Base-by-base conservation (phyloP, 2,329 filamentous ascomycete species). In the Pseudopyrenochaeta lycopersici region DNA sequence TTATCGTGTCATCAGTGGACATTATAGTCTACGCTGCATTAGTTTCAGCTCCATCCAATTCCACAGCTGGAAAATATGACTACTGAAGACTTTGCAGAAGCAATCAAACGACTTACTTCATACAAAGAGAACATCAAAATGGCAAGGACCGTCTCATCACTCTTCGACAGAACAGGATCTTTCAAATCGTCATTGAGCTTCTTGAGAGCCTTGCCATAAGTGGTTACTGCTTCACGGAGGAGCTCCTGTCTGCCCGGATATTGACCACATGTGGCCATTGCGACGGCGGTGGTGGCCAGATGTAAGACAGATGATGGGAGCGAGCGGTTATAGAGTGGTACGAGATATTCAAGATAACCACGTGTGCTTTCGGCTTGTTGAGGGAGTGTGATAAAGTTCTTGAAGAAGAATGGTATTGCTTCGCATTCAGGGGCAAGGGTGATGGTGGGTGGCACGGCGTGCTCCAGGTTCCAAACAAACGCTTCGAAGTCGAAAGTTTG, bases 351-450 rank as follows among this genome's bases (percentile, higher is more conserved):
- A 6, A 78, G 65, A 44, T 70, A 78, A 7, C 76, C 75, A 56
- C 74, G 61, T 58, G 72, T 71, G 23, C 64, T 72, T 43, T 77
- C 76, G 4, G 70, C 67, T 58, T 75, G 67, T 48, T 72, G 72
- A 3, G 75, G 75, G 17, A 75, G 58, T 10, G 71, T 61, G 48
- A 77, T 72, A 53, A 77, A 77, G 47, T 78, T 77, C 12, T 70
- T 70, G 62, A 78, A 77, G 62, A 78, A 78, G 65, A 78, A 78
- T 1, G 74, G 70, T 2, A 74, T 69, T 5, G 75, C 75, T 59
- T 76, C 72, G 33, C 63, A 68, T 56, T 77, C 74, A 12, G 72
- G 69, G 3, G 71, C 64, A 41, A 73, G 56, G 1, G 58, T 58
- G 27, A 76, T 64, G 12, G 59, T 66, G 0, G 56, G 49, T 7